Conservation (phyloP, 305 asterid species). For the Fraxinus paxiana region DNA sequence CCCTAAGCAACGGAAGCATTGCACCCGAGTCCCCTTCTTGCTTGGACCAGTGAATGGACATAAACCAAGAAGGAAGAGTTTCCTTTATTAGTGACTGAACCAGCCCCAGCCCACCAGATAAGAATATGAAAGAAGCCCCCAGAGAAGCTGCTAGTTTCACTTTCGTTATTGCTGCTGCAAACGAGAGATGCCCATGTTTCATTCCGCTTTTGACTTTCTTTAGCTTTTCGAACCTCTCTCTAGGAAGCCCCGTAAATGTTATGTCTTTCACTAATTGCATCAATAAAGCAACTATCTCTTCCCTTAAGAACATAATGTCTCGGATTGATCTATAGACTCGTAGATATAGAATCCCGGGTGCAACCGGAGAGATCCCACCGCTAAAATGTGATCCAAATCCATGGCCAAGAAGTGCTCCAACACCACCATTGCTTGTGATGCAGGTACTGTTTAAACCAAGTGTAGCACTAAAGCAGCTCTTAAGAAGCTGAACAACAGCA, state of each 20-base stretch:
- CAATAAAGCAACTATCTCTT: slow-evolving; percentile 66
- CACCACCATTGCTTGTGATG: slow-evolving; percentile 74
- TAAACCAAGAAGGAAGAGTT: slow-evolving; percentile 90
- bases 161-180: slow-evolving; percentile 60
- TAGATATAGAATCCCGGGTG: slow-evolving; percentile 84
- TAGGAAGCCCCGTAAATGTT: slow-evolving; percentile 31
- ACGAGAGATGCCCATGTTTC: slow-evolving; percentile 52
- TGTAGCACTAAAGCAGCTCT: slow-evolving; percentile 70
- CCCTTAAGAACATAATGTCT: slow-evolving; percentile 84
- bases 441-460: slow-evolving; percentile 59
- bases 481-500: slow-evolving; percentile 85
- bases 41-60: slow-evolving; percentile 53
- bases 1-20: slow-evolving; percentile 60
- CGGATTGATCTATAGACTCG: slow-evolving; percentile 78
- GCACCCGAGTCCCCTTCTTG: slow-evolving; percentile 38
- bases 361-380: slow-evolving; percentile 89
- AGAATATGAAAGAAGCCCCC: slow-evolving; percentile 73
- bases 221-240: slow-evolving; percentile 31
- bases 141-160: slow-evolving; percentile 87
- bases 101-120: slow-evolving; percentile 80
- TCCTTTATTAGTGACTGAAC: slow-evolving; percentile 79
- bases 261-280: slow-evolving; percentile 72
- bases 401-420: slow-evolving; percentile 91
- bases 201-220: slow-evolving; percentile 38
- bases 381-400: slow-evolving; percentile 87